These are phyloP conservation scores for Helminthosporium solani DNA, from an alignment of 2,329 filamentous ascomycete species.

Conservation along the genomic window DNA sequence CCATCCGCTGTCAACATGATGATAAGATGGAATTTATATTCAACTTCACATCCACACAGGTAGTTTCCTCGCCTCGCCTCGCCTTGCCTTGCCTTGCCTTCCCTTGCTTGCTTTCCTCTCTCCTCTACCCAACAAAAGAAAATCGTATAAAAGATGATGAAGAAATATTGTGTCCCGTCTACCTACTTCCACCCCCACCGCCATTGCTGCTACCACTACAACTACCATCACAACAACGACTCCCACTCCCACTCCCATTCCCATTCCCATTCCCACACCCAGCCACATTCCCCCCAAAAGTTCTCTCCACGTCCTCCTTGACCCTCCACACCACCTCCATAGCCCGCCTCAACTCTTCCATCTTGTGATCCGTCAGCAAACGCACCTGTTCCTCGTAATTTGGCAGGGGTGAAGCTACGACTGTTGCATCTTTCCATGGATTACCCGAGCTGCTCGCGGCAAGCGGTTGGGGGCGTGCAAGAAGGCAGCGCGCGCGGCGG, in stretches of 20 bases:
- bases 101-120: no score
- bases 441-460: not conserved
- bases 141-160: no score
- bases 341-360: slow-evolving; percentile 1
- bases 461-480: not conserved
- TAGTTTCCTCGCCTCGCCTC: no score
- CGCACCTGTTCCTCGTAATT: not conserved
- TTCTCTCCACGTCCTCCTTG: not conserved
- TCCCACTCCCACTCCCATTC: not conserved
- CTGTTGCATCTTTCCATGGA: not conserved
- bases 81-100: no score
- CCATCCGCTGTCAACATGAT: no score
- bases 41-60: no score
- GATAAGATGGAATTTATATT: no score
- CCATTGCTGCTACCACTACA: no score
- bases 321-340: not conserved
- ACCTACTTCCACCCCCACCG: no score
- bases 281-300: not conserved
- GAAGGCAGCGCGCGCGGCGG: not conserved
- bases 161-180: no score
- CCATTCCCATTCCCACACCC: not conserved
- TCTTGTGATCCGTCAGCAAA: not conserved
- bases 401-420: not conserved
- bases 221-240: not conserved
- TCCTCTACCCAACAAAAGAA: no score